These are phyloP conservation scores for Nigrograna mackinnonii DNA, from an alignment of 2,329 filamentous ascomycete species.

Conservation along the genomic window DNA sequence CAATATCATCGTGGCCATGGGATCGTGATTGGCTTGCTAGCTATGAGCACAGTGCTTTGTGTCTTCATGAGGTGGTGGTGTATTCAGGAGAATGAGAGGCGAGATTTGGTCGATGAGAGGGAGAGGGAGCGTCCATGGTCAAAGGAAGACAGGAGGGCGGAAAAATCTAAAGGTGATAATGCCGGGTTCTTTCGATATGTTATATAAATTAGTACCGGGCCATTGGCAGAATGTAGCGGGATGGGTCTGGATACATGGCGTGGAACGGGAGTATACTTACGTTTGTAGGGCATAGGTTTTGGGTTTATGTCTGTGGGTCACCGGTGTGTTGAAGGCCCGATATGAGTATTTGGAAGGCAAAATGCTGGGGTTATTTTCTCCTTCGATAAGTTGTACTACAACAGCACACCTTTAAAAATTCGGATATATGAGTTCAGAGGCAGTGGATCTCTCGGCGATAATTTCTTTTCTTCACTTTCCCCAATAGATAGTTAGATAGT, in stretches of 20 bases:
- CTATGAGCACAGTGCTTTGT: conserved; percentile 53
- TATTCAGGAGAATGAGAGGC: conserved; percentile 56
- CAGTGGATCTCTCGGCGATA: too few relatives aligned
- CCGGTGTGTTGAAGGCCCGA: too few relatives aligned
- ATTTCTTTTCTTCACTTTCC: too few relatives aligned
- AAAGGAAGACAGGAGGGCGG: conserved; percentile 51
- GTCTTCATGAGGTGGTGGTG: conserved; percentile 61
- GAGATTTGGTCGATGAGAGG: conserved; percentile 53
- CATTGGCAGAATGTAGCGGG: background rate
- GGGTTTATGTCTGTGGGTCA: too few relatives aligned
- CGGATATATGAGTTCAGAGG: too few relatives aligned
- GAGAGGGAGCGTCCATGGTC: conserved; percentile 18
- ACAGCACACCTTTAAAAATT: too few relatives aligned
- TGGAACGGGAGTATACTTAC: background rate
- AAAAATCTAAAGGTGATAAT: conserved; percentile 58
- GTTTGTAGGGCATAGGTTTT: too few relatives aligned
- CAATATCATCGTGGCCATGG: conserved; percentile 47
- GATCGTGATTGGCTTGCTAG: conserved; percentile 42
- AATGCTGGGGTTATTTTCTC: too few relatives aligned
- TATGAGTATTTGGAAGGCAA: too few relatives aligned
- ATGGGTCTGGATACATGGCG: background rate
- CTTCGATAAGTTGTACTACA: too few relatives aligned
- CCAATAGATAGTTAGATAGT: too few relatives aligned
- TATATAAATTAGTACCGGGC: conserved; percentile 17
- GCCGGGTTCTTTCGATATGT: conserved; percentile 46